phyloP scores from a whole-genome alignment of 805 yeast genomes.

The Nakazawaea pomicola region DNA sequence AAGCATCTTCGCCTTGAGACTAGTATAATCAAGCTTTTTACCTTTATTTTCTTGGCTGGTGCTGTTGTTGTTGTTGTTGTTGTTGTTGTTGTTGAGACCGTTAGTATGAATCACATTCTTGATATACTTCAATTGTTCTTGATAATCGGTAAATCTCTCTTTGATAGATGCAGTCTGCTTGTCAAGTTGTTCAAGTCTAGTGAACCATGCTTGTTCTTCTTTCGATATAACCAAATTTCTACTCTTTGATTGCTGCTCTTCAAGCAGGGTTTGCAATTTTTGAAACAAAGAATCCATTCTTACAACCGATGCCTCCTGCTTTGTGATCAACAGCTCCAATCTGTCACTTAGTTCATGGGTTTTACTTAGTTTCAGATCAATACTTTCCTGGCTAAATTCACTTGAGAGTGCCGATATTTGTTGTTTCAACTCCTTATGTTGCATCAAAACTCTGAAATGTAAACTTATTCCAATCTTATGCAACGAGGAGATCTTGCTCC shows the following conservation, averaged over 20 bases:
- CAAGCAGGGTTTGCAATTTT: slow-evolving; percentile 29
- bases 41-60: too few species aligned
- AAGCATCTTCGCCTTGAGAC: slow-evolving; percentile 22
- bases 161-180: slow-evolving; percentile 27
- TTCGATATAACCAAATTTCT: slow-evolving; percentile 28
- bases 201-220: slow-evolving; percentile 41
- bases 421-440: slow-evolving; percentile 34
- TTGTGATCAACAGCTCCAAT: slow-evolving; percentile 12
- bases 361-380: slow-evolving; percentile 11
- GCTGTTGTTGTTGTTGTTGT: too few species aligned
- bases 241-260: slow-evolving; percentile 16
- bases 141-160: slow-evolving; percentile 19
- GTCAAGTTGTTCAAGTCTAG: slow-evolving; percentile 32
- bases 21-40: background rate
- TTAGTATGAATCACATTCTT: slow-evolving; percentile 21
- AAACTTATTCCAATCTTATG: slow-evolving; percentile 30
- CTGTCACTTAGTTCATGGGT: background rate
- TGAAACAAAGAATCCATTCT: slow-evolving; percentile 15
- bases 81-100: slow-evolving; percentile 4
- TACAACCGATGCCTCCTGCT: background rate
- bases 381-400: slow-evolving; percentile 19
- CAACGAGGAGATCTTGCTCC: slow-evolving; percentile 9
- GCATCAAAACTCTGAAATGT: slow-evolving; percentile 31
- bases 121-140: slow-evolving; percentile 25
- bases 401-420: slow-evolving; percentile 29